Percentiles rank a stretch among this genome's conserved stretches.
These are phyloP conservation scores for Chytriomyces sp. DNA, from an alignment of 192 early-diverging fungal genomes.

Conservation along the genomic window DNA sequence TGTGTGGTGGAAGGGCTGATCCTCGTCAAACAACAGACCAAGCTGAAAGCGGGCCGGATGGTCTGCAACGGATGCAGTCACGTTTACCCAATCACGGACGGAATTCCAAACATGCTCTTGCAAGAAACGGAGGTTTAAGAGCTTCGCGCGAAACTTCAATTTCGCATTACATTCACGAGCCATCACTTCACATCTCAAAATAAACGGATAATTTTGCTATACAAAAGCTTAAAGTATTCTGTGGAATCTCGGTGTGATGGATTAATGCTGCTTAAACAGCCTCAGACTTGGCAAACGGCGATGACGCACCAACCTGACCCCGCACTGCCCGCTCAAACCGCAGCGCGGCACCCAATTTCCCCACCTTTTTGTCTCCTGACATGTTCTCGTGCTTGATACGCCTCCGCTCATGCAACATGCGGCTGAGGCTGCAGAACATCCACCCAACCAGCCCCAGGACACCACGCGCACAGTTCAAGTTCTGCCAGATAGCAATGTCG, in stretches of 20 bases:
- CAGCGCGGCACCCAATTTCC: not conserved
- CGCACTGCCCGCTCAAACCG: conserved; percentile 1
- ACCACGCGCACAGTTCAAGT: conserved; percentile 16
- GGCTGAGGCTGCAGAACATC: conserved; percentile 21
- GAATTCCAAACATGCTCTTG: conserved; percentile 76
- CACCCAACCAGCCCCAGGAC: conserved; percentile 21
- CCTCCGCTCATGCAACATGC: conserved; percentile 6
- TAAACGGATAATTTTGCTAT: too few relatives aligned
- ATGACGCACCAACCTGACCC: not conserved
- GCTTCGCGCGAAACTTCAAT: too few relatives aligned
- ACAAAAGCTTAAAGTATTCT: too few relatives aligned
- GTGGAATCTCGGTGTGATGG: too few relatives aligned
- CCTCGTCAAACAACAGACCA: conserved; percentile 55
- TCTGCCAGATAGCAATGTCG: conserved; percentile 28
- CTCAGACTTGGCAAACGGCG: too few relatives aligned
- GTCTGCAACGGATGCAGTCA: conserved; percentile 87
- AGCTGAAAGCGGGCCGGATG: conserved; percentile 88
- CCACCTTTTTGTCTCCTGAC: not conserved
- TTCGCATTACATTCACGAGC: too few relatives aligned
- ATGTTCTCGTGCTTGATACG: too few relatives aligned
- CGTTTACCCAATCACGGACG: conserved; percentile 88
- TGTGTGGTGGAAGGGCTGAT: not conserved
- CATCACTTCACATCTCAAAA: too few relatives aligned
- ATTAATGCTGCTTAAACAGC: too few relatives aligned
- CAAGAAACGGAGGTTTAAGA: conserved; percentile 43